Conservation (phyloP, 768 basidiomycete genomes). For the Tulasnella sp. region DNA sequence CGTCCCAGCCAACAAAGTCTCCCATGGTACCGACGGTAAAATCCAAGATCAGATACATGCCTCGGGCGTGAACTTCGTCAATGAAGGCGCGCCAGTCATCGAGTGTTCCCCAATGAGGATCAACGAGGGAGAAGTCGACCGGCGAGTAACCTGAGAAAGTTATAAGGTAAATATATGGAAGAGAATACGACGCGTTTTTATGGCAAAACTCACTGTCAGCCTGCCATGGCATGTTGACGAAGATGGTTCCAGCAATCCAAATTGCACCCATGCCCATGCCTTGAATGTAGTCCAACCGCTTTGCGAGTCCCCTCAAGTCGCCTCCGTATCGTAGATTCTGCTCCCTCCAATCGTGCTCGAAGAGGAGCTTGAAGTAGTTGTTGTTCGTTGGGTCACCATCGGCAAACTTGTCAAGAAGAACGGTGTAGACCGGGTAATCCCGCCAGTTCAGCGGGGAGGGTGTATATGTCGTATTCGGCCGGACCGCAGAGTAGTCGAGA, state of each 20-base stretch:
- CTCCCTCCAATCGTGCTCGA: slow-evolving; percentile 77
- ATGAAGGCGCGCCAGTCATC: slow-evolving; percentile 67
- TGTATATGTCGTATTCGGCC: slow-evolving; percentile 56
- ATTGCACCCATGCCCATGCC: slow-evolving; percentile 79
- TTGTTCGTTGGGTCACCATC: slow-evolving; percentile 89
- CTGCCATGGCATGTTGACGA: slow-evolving; percentile 95
- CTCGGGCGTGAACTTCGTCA: slow-evolving; percentile 61
- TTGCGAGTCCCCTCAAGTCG: slow-evolving; percentile 66
- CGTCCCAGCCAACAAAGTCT: slow-evolving; percentile 76
- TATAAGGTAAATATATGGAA: slow-evolving; percentile 15
- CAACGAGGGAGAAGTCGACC: slow-evolving; percentile 78
- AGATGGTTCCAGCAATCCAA: slow-evolving; percentile 88
- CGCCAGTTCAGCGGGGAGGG: slow-evolving; percentile 83
- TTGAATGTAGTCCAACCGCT: slow-evolving; percentile 73
- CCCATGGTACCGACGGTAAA: slow-evolving; percentile 91
- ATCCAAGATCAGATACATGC: slow-evolving; percentile 89
- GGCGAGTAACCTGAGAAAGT: slow-evolving; percentile 75
- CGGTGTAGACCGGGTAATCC: slow-evolving; percentile 60
- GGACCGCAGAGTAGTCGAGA: slow-evolving; percentile 50
- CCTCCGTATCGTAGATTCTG: slow-evolving; percentile 85
- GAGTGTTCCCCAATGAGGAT: slow-evolving; percentile 86
- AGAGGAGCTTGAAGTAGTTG: slow-evolving; percentile 71
- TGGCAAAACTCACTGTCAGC: slow-evolving; percentile 64
- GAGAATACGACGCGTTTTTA: slow-evolving; percentile 1
- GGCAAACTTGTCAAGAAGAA: slow-evolving; percentile 87